A percentile compares a stretch with the other conserved stretches of the same genome.
These are phyloP conservation scores for Pseudocercospora fijiensis DNA, from an alignment of 2,329 filamentous ascomycete genomes.

Conservation along the genomic window DNA sequence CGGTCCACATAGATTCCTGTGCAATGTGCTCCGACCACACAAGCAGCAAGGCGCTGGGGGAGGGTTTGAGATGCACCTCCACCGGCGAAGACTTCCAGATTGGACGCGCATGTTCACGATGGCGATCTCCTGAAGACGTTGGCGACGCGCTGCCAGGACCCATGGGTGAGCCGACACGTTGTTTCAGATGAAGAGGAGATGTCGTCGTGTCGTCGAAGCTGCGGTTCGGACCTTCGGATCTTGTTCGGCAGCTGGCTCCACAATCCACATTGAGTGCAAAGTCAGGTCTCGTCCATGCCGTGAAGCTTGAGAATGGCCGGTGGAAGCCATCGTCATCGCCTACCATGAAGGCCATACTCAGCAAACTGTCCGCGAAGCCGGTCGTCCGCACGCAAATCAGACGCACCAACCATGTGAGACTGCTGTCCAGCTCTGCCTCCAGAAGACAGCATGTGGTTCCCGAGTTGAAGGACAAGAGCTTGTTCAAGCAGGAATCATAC, in stretches of 20 bases:
- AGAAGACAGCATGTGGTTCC: conserved; percentile 23
- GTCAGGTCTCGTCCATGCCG: not conserved
- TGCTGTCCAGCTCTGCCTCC: conserved; percentile 23
- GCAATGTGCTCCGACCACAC: not conserved
- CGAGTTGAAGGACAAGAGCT: conserved; percentile 51
- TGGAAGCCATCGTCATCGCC: not conserved
- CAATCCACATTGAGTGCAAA: not conserved
- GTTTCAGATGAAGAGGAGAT: not conserved
- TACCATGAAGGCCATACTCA: conserved; percentile 8
- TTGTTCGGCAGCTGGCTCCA: not conserved
- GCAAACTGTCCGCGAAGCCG: conserved; percentile 24
- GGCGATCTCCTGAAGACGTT: not conserved
- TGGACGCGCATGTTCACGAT: not conserved
- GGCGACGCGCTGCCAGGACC: not conserved
- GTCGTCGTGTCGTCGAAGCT: not conserved
- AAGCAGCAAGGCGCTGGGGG: not conserved
- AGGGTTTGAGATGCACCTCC: not conserved
- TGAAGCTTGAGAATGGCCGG: not conserved
- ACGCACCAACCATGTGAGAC: conserved; percentile 24
- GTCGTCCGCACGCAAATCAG: conserved; percentile 28
- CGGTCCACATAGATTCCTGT: not conserved
- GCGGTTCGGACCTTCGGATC: not conserved
- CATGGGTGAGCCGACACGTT: not conserved
- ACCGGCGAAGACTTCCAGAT: not conserved
- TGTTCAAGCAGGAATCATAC: conserved; percentile 82